Evolutionary conservation across 495 filamentous ascomycete genomes (phyloP).

Genomic region (Lophiotrema nucula): DNA sequence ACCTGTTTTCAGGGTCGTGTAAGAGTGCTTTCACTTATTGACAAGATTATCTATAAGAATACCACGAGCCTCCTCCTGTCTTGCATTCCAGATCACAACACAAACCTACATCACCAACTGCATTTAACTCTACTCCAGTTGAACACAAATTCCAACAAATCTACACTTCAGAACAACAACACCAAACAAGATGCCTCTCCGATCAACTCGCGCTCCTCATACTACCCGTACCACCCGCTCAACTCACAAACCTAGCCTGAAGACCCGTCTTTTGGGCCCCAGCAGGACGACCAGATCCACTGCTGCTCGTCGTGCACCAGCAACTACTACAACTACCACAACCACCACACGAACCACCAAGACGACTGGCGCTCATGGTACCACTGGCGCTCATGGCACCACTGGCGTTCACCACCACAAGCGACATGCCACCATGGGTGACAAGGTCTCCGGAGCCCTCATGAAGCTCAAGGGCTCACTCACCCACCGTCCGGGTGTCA

Average conservation of each 20-base stretch:
- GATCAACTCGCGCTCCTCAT: slow-evolving; percentile 10
- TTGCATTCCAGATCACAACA: no score
- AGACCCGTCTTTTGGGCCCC: slow-evolving; percentile 34
- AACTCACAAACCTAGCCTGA: slow-evolving; percentile 32
- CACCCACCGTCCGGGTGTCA: slow-evolving; percentile 60
- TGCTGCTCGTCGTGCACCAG: slow-evolving; percentile 37
- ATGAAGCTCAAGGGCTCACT: slow-evolving; percentile 63
- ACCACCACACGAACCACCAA: slow-evolving; percentile 35
- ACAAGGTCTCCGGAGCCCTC: slow-evolving; percentile 69
- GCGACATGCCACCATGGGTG: slow-evolving; percentile 58
- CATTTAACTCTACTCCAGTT: no score
- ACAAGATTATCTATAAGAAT: no score
- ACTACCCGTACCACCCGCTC: slow-evolving; percentile 28
- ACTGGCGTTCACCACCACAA: slow-evolving; percentile 49
- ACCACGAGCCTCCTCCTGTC: no score
- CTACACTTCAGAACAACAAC: no score
- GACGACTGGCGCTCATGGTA: slow-evolving; percentile 21
- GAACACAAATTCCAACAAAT: no score
- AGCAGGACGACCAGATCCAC: slow-evolving; percentile 21
- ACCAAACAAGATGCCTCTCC: slow-evolving; percentile 21
- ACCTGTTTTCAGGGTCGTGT: no score
- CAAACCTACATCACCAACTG: no score
- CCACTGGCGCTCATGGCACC: slow-evolving; percentile 11
- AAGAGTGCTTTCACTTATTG: no score
- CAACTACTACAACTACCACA: slow-evolving; percentile 43